These are phyloP conservation scores for Chlorella vulgaris DNA, from an alignment of 139 green algal genomes.

Conservation along the genomic window DNA sequence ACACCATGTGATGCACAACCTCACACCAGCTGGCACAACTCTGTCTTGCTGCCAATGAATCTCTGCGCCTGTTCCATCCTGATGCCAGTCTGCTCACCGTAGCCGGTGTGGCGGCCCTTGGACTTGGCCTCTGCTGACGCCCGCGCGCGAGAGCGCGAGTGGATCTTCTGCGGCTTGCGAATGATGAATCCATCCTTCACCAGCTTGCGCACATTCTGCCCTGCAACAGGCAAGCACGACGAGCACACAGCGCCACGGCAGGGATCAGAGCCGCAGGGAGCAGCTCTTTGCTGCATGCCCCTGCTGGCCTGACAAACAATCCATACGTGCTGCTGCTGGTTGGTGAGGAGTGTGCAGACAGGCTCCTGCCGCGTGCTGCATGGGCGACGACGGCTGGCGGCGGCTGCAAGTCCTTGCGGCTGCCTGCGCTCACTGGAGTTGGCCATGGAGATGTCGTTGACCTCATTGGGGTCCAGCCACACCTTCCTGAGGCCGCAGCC, in stretches of 20 bases:
- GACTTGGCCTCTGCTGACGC: constrained; percentile 90
- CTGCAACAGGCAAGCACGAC: constrained; percentile 59
- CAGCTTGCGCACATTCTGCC: constrained; percentile 99
- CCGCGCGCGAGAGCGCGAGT: constrained; percentile 90
- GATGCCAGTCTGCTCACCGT: constrained; percentile 71
- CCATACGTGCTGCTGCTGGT: neutral
- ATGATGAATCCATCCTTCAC: constrained; percentile 99
- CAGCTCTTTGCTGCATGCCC: too few relatives aligned
- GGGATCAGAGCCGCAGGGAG: neutral
- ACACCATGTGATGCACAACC: too few relatives aligned
- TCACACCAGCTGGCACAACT: too few relatives aligned
- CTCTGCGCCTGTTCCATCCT: too few relatives aligned
- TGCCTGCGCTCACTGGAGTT: constrained; percentile 92
- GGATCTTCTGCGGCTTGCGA: constrained; percentile 95
- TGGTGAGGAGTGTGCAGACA: too few relatives aligned
- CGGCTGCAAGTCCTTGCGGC: neutral
- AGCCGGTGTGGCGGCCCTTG: constrained; percentile 97
- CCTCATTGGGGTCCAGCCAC: constrained; percentile 99
- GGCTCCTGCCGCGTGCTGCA: too few relatives aligned
- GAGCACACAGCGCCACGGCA: neutral
- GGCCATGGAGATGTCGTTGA: constrained; percentile 99
- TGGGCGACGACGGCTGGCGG: neutral
- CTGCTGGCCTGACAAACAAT: too few relatives aligned
- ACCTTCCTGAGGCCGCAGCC: constrained; percentile 90
- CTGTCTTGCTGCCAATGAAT: too few relatives aligned